Percentiles rank a stretch among this genome's conserved stretches.
Evolutionary conservation across 2,329 filamentous ascomycete species (phyloP).

Genomic region (Lachnellula willkommii): DNA sequence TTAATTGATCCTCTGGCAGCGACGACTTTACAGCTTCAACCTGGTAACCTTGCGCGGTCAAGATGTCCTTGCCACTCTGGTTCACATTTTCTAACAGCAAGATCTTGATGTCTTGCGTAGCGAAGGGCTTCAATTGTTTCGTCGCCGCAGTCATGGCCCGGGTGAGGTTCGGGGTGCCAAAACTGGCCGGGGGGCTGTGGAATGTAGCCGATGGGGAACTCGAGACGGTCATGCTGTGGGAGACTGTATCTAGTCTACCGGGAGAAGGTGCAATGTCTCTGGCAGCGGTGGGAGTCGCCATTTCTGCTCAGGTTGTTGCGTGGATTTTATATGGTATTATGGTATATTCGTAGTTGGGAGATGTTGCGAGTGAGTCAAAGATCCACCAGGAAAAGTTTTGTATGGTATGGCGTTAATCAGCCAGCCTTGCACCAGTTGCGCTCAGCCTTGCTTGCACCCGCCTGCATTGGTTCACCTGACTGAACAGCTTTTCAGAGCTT

Average conservation of each 20-base stretch:
- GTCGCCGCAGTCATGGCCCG: constrained; percentile 39
- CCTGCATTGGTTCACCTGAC: not conserved
- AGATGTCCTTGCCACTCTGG: constrained; percentile 76
- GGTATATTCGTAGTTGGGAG: not conserved
- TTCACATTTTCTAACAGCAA: constrained; percentile 95
- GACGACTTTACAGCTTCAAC: constrained; percentile 88
- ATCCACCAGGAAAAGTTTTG: not conserved
- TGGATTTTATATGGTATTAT: not conserved
- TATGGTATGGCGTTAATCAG: not conserved
- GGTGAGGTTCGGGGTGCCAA: constrained; percentile 41
- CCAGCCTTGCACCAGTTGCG: constrained; percentile 1
- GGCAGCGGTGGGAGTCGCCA: constrained; percentile 33
- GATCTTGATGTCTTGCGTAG: constrained; percentile 94
- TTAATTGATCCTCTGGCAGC: constrained; percentile 84
- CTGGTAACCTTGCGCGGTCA: constrained; percentile 85
- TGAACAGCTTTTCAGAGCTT: not conserved
- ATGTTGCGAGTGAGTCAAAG: not conserved
- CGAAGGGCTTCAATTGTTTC: constrained; percentile 91
- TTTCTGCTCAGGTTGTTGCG: constrained; percentile 7
- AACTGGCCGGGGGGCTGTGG: constrained; percentile 65
- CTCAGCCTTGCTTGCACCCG: not conserved
- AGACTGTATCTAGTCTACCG: constrained; percentile 38
- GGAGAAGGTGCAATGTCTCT: constrained; percentile 43
- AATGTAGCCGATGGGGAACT: constrained; percentile 71
- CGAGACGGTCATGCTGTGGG: constrained; percentile 62